Percentiles rank a stretch among this genome's conserved stretches.
Evolutionary conservation across 331 rosid species (phyloP).

Genomic region (Ulmus americana): DNA sequence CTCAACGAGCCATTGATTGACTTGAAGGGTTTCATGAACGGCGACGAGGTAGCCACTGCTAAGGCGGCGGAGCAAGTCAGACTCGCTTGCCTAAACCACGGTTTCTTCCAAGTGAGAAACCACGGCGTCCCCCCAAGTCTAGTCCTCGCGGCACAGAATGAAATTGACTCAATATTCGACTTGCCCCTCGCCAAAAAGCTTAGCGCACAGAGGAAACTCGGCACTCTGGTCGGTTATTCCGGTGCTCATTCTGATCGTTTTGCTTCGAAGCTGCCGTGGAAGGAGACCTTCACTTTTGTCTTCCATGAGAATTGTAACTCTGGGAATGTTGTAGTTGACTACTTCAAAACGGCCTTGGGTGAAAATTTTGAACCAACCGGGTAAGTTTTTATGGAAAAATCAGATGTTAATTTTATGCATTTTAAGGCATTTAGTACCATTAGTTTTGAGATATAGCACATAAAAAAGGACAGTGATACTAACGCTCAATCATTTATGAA

Average conservation of each 20-base stretch:
- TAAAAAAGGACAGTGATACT: no score
- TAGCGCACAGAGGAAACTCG: slow-evolving; percentile 25
- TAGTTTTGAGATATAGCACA: no score
- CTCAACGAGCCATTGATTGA: slow-evolving; percentile 53
- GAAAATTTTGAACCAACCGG: slow-evolving; percentile 49
- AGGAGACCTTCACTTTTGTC: slow-evolving; percentile 70
- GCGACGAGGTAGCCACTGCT: slow-evolving; percentile 36
- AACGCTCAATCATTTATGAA: no score
- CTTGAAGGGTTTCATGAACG: slow-evolving; percentile 42
- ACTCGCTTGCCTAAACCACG: slow-evolving; percentile 54
- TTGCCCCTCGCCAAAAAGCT: slow-evolving; percentile 43
- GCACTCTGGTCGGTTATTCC: slow-evolving; percentile 51
- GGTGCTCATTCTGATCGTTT: slow-evolving; percentile 76
- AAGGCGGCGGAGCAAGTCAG: slow-evolving; percentile 37
- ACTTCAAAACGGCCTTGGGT: slow-evolving; percentile 52
- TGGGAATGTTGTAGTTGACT: slow-evolving; percentile 38
- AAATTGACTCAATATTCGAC: slow-evolving; percentile 44
- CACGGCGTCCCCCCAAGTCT: slow-evolving; percentile 56
- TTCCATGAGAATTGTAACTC: slow-evolving; percentile 8
- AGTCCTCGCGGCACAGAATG: slow-evolving; percentile 40
- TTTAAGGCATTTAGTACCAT: background rate
- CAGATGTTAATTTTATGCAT: background rate
- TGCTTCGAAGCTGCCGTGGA: slow-evolving; percentile 76
- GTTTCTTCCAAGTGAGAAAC: slow-evolving; percentile 69
- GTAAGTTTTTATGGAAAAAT: slow-evolving; percentile 26